Evolutionary conservation across 495 filamentous ascomycete species (phyloP), one percentile per base, ranked within the genome.

Genomic region (Staphylotrichum tortipilum): DNA sequence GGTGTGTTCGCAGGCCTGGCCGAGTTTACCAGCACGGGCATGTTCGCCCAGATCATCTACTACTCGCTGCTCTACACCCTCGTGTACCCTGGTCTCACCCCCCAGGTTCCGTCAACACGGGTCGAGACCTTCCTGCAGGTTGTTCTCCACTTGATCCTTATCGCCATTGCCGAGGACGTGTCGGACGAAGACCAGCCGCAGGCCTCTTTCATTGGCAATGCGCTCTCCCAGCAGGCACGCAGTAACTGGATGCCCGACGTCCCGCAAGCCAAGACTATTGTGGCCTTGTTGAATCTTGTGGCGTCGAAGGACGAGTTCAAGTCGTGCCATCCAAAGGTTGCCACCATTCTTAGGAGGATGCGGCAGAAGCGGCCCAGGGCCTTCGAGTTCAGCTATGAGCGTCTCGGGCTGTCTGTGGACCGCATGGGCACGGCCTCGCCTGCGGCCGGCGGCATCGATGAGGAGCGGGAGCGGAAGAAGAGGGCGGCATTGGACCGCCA

Each of bases 81-180:
- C 15, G 77, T 78, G 19, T 81, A 78, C 34, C 77, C 80, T 47
- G 70, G 75, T 21, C 68, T 78, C 10, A 86, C 82, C 1, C 83
- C 86, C 4, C 74, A 69, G 22, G 85, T 95, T 31, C 89, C 86
- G 21, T 69, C 73, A 7, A 94, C 89, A 4, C 76, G 91, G 33
- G 74, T 96, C 24, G 92, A 99, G 65, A 84, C 85, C 3, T 96
- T 92, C 73, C 64, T 97, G 29, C 89, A 96, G 58, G 83, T 95
- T 28, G 80, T 94, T 11, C 67, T 99, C 31, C 92, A 97, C 65
- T 75, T 99, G 24, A 75, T 85, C 7, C 77, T 96, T 29, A 76
- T 92, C 31, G 89, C 89, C 29, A 80, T 90, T 26, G 66, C 83
- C 11, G 94, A 97, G 68, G 92, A 96, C 58, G 68, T 77, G 24